These are phyloP conservation scores for Jackrogersella minutella DNA, from an alignment of 495 filamentous ascomycete genomes.

Conservation along the genomic window DNA sequence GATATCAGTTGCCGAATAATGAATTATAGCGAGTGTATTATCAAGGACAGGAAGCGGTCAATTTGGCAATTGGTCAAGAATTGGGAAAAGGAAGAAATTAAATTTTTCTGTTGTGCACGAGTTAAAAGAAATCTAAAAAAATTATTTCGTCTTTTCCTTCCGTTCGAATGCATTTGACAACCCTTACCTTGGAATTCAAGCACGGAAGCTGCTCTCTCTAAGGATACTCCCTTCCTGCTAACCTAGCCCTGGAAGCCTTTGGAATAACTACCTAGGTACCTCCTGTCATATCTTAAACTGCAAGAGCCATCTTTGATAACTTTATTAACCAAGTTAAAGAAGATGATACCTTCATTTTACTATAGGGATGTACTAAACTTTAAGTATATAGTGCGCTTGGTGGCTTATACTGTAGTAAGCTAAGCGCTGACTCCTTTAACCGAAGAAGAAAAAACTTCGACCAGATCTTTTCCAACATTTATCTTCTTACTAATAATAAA, in stretches of 20 bases:
- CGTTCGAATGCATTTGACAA: background rate
- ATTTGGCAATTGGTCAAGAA: constrained; percentile 30
- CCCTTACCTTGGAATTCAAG: too few species aligned
- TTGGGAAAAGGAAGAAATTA: background rate
- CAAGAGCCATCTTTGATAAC: too few species aligned
- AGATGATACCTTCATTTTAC: too few species aligned
- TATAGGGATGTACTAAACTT: background rate
- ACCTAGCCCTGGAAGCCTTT: too few species aligned
- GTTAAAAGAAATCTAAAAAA: background rate
- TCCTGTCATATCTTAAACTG: too few species aligned
- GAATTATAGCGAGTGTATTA: constrained; percentile 27
- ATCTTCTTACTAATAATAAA: constrained; percentile 14
- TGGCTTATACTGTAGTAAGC: background rate
- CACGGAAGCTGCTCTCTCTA: constrained; percentile 7
- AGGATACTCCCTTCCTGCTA: background rate
- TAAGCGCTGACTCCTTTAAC: background rate
- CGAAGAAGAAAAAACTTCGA: background rate
- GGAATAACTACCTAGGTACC: too few species aligned
- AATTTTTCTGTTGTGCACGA: constrained; percentile 7
- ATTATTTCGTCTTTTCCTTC: background rate
- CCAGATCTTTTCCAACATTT: background rate
- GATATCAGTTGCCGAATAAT: constrained; percentile 24
- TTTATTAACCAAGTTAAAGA: too few species aligned
- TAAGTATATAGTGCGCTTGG: background rate
- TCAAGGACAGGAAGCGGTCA: constrained; percentile 3